Conservation (phyloP, 257 asterid genomes). For the Perilla frutescens region DNA sequence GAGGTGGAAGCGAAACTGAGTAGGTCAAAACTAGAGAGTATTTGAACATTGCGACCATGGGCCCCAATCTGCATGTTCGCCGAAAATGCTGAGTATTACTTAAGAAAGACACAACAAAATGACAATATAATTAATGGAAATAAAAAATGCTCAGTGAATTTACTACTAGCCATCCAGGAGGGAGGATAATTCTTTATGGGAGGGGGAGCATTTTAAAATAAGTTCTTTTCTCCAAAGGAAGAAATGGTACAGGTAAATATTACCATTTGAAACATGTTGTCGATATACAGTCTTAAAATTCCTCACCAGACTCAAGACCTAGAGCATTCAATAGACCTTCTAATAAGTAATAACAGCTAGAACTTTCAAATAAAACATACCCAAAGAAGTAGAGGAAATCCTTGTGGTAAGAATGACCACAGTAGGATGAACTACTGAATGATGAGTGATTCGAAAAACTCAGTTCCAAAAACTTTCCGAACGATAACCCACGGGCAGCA, state of each 20-base stretch:
- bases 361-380: slow-evolving; percentile 48
- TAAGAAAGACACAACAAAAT: slow-evolving; percentile 11
- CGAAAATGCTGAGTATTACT: slow-evolving; percentile 28
- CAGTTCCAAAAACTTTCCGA: slow-evolving; percentile 94
- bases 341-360: neutral
- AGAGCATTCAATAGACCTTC: neutral
- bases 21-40: slow-evolving; percentile 76
- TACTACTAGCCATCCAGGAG: neutral
- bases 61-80: slow-evolving; percentile 72
- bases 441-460: slow-evolving; percentile 82
- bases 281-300: neutral
- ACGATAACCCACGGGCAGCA: slow-evolving; percentile 85
- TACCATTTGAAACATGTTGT: neutral
- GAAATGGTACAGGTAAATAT: neutral
- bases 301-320: slow-evolving; percentile 7
- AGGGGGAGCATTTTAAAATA: too few relatives aligned
- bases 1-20: slow-evolving; percentile 85
- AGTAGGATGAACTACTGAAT: slow-evolving; percentile 61
- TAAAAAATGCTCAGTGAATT: slow-evolving; percentile 12
- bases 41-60: slow-evolving; percentile 88
- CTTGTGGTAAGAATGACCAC: slow-evolving; percentile 90
- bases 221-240: neutral
- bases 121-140: neutral
- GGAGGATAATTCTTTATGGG: too few relatives aligned
- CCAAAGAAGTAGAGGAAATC: slow-evolving; percentile 95